phyloP scores from a whole-genome alignment of 2,329 filamentous ascomycete genomes.

The Leptographium lundbergii region DNA sequence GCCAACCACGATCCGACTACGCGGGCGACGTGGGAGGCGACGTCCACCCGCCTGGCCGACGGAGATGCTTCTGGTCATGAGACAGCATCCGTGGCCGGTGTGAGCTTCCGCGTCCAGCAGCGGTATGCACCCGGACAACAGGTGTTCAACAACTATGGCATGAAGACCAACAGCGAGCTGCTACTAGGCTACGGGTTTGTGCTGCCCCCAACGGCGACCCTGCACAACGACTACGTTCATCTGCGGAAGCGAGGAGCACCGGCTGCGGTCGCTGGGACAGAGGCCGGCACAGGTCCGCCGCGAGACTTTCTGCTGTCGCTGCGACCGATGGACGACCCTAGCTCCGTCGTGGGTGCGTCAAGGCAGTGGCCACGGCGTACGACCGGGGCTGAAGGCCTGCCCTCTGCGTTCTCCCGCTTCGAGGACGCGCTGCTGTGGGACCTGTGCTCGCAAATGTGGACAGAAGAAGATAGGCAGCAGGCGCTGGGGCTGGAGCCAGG shows the following conservation, averaged over 20 bases:
- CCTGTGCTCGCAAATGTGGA: slow-evolving; percentile 27
- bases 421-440: slow-evolving; percentile 41
- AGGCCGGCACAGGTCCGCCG: background rate
- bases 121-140: slow-evolving; percentile 38
- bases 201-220: slow-evolving; percentile 29
- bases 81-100: background rate
- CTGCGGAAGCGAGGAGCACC: slow-evolving; percentile 29
- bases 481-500: slow-evolving; percentile 6
- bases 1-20: slow-evolving; percentile 56
- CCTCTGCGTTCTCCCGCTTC: slow-evolving; percentile 16
- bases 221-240: slow-evolving; percentile 50
- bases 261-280: background rate
- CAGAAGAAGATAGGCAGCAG: slow-evolving; percentile 14
- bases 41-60: slow-evolving; percentile 15
- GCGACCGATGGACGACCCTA: slow-evolving; percentile 31
- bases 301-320: slow-evolving; percentile 40
- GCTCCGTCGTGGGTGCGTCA: slow-evolving; percentile 32
- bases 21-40: slow-evolving; percentile 44
- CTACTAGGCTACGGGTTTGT: slow-evolving; percentile 52
- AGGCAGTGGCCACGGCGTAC: slow-evolving; percentile 21
- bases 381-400: background rate
- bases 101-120: slow-evolving; percentile 30
- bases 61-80: background rate
- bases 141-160: slow-evolving; percentile 60
- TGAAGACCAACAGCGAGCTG: slow-evolving; percentile 61